Evolutionary conservation across 1,284 basidiomycete species (phyloP).

Genomic region (Apiotrichum veenhuisii): DNA sequence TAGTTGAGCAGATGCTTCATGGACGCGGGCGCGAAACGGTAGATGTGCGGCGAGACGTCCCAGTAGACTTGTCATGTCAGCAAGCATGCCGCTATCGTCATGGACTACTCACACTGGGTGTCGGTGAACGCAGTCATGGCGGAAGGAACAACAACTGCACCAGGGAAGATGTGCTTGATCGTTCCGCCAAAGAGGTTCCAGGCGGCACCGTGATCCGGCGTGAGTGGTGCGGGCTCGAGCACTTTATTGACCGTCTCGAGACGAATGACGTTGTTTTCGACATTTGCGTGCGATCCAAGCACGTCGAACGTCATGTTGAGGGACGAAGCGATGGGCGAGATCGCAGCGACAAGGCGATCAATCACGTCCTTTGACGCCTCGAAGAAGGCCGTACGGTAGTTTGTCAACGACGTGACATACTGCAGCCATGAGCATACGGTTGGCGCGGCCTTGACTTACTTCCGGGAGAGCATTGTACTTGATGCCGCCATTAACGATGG

Average conservation of each 20-base stretch:
- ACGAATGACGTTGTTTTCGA: slow-evolving; percentile 14
- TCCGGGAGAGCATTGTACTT: slow-evolving; percentile 27
- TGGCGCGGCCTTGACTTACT: not conserved
- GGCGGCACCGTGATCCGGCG: slow-evolving; percentile 10
- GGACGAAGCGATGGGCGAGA: slow-evolving; percentile 11
- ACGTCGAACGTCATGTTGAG: slow-evolving; percentile 18
- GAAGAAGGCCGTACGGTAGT: slow-evolving; percentile 23
- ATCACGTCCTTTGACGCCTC: slow-evolving; percentile 14
- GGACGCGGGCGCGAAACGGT: slow-evolving; percentile 27
- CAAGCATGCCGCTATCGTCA: not conserved
- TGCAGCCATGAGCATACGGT: not conserved
- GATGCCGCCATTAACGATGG: slow-evolving; percentile 21
- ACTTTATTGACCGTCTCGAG: slow-evolving; percentile 12
- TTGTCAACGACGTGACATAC: slow-evolving; percentile 15
- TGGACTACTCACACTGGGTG: slow-evolving; percentile 13
- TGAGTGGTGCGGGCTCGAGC: slow-evolving; percentile 21
- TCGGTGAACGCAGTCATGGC: slow-evolving; percentile 22
- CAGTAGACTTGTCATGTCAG: slow-evolving; percentile 10
- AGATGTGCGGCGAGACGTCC: slow-evolving; percentile 25
- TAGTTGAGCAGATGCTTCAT: slow-evolving; percentile 13
- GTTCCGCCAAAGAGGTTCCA: slow-evolving; percentile 23
- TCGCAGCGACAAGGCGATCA: slow-evolving; percentile 9
- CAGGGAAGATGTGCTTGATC: slow-evolving; percentile 19
- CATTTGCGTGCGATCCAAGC: slow-evolving; percentile 14
- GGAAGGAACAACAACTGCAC: slow-evolving; percentile 18